Conservation (phyloP, 192 early-diverging fungal species). For the Coemansia sp. region DNA sequence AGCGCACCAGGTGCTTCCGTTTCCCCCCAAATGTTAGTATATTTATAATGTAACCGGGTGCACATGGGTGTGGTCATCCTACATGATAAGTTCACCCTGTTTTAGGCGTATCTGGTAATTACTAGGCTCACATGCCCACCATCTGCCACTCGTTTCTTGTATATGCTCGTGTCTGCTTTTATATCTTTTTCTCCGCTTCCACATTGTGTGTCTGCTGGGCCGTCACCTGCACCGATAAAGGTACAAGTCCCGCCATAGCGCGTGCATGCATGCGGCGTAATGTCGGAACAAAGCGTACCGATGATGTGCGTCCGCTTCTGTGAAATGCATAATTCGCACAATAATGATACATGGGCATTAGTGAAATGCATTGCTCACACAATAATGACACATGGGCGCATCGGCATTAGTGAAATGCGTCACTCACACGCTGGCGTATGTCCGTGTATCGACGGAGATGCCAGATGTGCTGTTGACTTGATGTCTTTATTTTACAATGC, state of each 20-base stretch:
- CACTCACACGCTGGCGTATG: background rate
- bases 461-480: too few relatives aligned
- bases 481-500: too few relatives aligned
- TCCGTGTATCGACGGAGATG: background rate
- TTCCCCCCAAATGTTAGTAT: background rate
- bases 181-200: background rate
- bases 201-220: background rate
- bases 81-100: background rate
- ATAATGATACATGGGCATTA: too few relatives aligned
- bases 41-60: conserved; percentile 1
- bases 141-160: background rate
- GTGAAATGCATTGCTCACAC: too few relatives aligned
- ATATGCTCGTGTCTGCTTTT: background rate
- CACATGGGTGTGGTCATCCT: background rate
- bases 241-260: background rate
- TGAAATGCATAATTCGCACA: conserved; percentile 1
- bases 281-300: background rate
- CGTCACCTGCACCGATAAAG: background rate
- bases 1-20: background rate
- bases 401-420: too few relatives aligned
- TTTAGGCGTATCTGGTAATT: background rate
- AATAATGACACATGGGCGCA: too few relatives aligned
- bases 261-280: background rate
- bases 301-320: background rate
- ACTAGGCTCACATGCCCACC: background rate